These are phyloP conservation scores for Acanthamoeba healyi DNA, from an alignment of 208 protist species.

Conservation along the genomic window DNA sequence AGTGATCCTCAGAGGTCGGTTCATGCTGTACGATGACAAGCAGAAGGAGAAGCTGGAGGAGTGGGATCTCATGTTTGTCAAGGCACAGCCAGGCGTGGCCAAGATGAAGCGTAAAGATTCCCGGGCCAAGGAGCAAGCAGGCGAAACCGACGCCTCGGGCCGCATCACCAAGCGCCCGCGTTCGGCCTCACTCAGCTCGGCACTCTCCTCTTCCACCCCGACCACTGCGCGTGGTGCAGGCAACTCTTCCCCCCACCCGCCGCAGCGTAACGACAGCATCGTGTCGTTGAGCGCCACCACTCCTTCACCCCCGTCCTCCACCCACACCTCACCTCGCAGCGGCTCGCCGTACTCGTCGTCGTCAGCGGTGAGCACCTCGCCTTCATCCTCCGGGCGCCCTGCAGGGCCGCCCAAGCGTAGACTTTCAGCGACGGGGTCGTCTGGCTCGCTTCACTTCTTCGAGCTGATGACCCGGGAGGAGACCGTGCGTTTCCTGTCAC, in stretches of 20 bases:
- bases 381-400: neutral
- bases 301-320: neutral
- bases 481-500: slow-evolving; percentile 53
- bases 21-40: slow-evolving; percentile 42
- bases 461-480: slow-evolving; percentile 58
- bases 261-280: neutral
- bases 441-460: slow-evolving; percentile 24
- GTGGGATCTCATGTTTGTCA: slow-evolving; percentile 60
- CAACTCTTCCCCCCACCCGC: neutral
- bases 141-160: neutral
- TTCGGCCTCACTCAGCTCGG: slow-evolving; percentile 17
- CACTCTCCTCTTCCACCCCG: neutral
- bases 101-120: slow-evolving; percentile 56
- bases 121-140: neutral
- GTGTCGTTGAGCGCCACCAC: neutral
- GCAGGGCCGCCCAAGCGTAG: neutral
- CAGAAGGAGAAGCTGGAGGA: slow-evolving; percentile 48
- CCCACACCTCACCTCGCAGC: neutral
- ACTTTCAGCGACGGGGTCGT: neutral
- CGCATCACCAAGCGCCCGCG: neutral
- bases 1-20: neutral
- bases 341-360: neutral
- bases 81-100: slow-evolving; percentile 45
- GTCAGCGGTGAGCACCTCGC: neutral
- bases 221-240: neutral